Base-by-base conservation (phyloP, 1,284 basidiomycete genomes). In the Cryptococcus sp. region DNA sequence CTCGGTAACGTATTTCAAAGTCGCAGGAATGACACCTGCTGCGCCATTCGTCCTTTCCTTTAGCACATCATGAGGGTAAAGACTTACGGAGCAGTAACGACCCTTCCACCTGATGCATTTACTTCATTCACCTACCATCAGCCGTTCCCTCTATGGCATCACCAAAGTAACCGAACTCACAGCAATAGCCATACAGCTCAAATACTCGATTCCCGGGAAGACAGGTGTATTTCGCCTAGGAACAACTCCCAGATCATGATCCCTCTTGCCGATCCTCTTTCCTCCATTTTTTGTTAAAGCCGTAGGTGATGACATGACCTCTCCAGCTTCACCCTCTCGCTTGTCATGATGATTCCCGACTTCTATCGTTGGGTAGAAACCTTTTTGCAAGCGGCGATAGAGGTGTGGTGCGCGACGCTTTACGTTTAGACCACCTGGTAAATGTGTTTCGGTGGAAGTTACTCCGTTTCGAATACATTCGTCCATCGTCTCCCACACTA, bases 401-500 rank as follows among this genome's bases (percentile, higher is more conserved):
- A 94, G 80, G 65, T 85, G 84, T 0, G 90, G 88, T 14, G 91
- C 91, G 45, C 90, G 81, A 18, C 91, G 80, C 36, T 85, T 81
- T 19, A 94, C 78, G 4, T 81, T 76, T n/a, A 98, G 75, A 10
- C 90, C 82, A 19, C 94, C 93, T 0, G 94, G 94, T 4, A 98
- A 81, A 16, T 81, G 82, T 41, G 80, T 79, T 59, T 94, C 89
- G 0, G 63, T 78, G 0, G 87, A 81, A 9, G 88, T 85, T 16
- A 96, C 91, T 22, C 92, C 92, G 2, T 82, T 82, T 19, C 86
- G 86, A 58, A 97, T 97, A 68, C 91, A 94, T 52, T 86, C 83
- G 70, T 97, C 92, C 93, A 97, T 97, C 2, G 91, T 88, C 46
- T 78, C 69, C 91, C 92, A 97, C 49, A 97, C 91, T 50, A 23